These are phyloP conservation scores for Didymella glomerata DNA, from an alignment of 2,329 filamentous ascomycete genomes.

Conservation along the genomic window DNA sequence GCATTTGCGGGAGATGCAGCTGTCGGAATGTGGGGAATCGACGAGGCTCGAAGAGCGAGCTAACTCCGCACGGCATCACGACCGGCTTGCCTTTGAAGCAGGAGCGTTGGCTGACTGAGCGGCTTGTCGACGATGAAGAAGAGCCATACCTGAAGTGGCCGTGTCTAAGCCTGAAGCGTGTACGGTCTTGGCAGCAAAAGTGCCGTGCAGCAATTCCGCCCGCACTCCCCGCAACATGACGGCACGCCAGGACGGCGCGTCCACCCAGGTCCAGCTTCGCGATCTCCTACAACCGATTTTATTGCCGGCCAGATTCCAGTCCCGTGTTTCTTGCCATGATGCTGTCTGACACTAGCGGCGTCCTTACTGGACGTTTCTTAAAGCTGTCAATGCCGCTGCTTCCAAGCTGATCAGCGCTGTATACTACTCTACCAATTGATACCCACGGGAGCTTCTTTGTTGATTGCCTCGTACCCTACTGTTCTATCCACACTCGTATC, in stretches of 20 bases:
- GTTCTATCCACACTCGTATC: neutral
- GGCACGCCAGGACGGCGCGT: conserved; percentile 31
- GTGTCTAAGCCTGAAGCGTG: neutral
- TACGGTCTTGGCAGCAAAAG: conserved; percentile 27
- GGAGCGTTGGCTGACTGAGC: conserved; percentile 19
- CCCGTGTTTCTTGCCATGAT: conserved; percentile 40
- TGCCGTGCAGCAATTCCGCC: conserved; percentile 40
- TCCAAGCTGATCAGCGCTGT: conserved; percentile 10
- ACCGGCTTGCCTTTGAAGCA: conserved; percentile 16
- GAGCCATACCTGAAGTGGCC: neutral
- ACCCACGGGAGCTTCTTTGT: conserved; percentile 17
- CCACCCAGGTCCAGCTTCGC: conserved; percentile 21
- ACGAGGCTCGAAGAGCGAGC: conserved; percentile 15
- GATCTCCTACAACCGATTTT: conserved; percentile 33
- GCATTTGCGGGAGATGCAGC: conserved; percentile 12
- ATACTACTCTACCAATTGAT: conserved; percentile 15
- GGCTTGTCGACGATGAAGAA: neutral
- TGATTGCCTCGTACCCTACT: conserved; percentile 3
- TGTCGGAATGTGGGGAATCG: conserved; percentile 15
- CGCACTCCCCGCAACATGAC: conserved; percentile 39
- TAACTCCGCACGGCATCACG: conserved; percentile 14
- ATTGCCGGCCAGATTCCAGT: conserved; percentile 35
- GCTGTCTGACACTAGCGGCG: conserved; percentile 27
- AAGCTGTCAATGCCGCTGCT: conserved; percentile 23
- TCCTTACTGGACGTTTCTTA: conserved; percentile 27